Evolutionary conservation across 1,139 yeast genomes (phyloP), one percentile per base, ranked within the genome.

Genomic region (Pichia cactophila): DNA sequence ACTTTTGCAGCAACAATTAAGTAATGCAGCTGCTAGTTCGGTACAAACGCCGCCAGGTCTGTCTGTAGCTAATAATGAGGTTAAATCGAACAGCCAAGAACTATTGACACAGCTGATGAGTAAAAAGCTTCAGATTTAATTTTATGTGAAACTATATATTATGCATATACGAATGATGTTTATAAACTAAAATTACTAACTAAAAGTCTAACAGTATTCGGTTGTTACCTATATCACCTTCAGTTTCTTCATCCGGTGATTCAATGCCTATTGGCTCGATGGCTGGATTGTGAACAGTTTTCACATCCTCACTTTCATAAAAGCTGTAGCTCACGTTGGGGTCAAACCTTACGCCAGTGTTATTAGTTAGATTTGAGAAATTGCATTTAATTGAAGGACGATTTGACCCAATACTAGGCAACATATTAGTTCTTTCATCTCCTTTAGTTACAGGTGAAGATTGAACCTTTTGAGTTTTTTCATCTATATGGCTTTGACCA

Each of bases 21-120:
- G 20, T 17, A 29, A 39, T 43, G 46, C 50, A 40, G 39, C 60
- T 45, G 26, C 49, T 29, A 49, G 54, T 45, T 33, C 61, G 48
- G 45, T 49, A 12, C 50, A 44, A 17, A 47, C 62, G 56, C 78
- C 79, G 45, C 78, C 79, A 26, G 78, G 79, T 20, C 62, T 74
- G 49, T 70, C 70, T 53, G 56, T 41, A 53, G 58, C 48, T 46
- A 51, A 35, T 38, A 46, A 49, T 53, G 58, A 49, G 46, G 50
- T 48, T 14, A 60, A 59, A 44, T 49, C 58, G 17, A 60, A 77
- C 56, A 82, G 87, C 48, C 78, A 85, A 29, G 89, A 83, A 62
- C 71, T 84, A 58, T 71, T 83, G 57, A 81, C 78, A 46, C 90
- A 83, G 62, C 71, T 83, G 61, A 80, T 83, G 77, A 86, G 87